Evolutionary conservation across 169 alveolate species (phyloP).

Genomic region (Plasmodium falciparum): DNA sequence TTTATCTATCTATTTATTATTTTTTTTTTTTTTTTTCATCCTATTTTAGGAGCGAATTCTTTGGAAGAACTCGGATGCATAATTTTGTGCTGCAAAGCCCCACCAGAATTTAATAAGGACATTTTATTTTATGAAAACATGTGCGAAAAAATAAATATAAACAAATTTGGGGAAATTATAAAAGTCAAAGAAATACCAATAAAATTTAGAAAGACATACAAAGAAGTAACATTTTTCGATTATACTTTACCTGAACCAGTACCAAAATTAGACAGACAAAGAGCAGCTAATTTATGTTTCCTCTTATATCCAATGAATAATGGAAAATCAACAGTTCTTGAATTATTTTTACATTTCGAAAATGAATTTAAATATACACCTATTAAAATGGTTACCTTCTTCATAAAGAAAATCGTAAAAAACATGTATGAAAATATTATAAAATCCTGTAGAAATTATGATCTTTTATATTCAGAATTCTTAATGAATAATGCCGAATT

Average conservation of each 20-base stretch:
- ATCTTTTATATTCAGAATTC: conserved; percentile 63
- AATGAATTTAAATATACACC: conserved; percentile 82
- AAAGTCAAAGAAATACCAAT: conserved; percentile 52
- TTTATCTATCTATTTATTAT: not conserved
- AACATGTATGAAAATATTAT: conserved; percentile 81
- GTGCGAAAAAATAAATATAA: conserved; percentile 57
- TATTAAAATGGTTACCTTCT: conserved; percentile 74
- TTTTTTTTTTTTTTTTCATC: not conserved
- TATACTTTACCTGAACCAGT: conserved; percentile 47
- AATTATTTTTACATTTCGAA: conserved; percentile 75
- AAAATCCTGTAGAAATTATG: conserved; percentile 75
- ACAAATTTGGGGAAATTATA: conserved; percentile 56
- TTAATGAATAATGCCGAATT: conserved; percentile 68
- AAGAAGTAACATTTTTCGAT: conserved; percentile 51
- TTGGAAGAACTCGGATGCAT: conserved; percentile 84
- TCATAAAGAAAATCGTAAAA: conserved; percentile 79
- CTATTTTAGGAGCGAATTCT: conserved; percentile 76
- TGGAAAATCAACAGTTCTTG: conserved; percentile 81
- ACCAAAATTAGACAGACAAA: conserved; percentile 77
- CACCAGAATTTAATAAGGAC: conserved; percentile 79
- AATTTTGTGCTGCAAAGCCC: conserved; percentile 79
- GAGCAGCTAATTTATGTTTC: conserved; percentile 79
- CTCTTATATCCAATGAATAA: conserved; percentile 76
- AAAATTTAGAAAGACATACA: conserved; percentile 30
- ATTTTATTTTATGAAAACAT: conserved; percentile 43